Percentiles rank a stretch among this genome's conserved stretches.
Conservation (phyloP, 106 monocot genomes). For the Ottelia alismoides region DNA sequence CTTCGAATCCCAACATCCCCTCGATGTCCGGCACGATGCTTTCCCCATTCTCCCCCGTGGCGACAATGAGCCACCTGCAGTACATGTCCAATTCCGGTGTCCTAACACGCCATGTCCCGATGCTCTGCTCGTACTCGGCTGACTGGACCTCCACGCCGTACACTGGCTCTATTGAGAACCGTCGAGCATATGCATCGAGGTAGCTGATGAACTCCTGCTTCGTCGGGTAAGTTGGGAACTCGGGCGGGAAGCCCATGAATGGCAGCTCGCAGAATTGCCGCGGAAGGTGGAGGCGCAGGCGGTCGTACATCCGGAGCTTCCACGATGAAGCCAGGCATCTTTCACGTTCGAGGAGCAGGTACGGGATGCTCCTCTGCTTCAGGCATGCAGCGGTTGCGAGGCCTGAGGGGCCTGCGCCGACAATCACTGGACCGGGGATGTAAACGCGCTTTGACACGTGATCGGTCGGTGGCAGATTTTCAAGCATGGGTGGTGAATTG, state of each 20-base stretch:
- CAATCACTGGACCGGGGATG: not conserved
- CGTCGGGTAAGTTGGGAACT: constrained; percentile 56
- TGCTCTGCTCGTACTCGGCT: constrained; percentile 32
- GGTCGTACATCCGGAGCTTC: constrained; percentile 56
- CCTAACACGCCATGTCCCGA: constrained; percentile 30
- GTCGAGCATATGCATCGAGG: constrained; percentile 36
- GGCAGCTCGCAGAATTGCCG: constrained; percentile 70
- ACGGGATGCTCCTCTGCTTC: constrained; percentile 40
- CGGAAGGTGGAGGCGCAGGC: constrained; percentile 60
- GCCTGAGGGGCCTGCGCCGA: constrained; percentile 69
- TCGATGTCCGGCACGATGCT: constrained; percentile 30
- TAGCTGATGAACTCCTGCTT: constrained; percentile 63
- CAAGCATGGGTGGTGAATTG: no score
- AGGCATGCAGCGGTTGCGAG: constrained; percentile 64
- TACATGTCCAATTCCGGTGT: constrained; percentile 29
- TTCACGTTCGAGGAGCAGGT: constrained; percentile 49
- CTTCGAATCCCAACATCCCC: constrained; percentile 26
- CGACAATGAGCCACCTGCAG: constrained; percentile 51
- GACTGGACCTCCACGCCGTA: constrained; percentile 26
- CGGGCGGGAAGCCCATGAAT: constrained; percentile 37
- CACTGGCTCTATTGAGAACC: constrained; percentile 37
- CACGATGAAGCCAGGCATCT: constrained; percentile 47
- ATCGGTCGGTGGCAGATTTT: no score
- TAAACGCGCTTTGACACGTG: no score
- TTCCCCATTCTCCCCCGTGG: constrained; percentile 65